Percentiles rank a stretch among this genome's conserved stretches.
Conservation (phyloP, 495 filamentous ascomycete genomes). For the Aspergillus egyptiacus region DNA sequence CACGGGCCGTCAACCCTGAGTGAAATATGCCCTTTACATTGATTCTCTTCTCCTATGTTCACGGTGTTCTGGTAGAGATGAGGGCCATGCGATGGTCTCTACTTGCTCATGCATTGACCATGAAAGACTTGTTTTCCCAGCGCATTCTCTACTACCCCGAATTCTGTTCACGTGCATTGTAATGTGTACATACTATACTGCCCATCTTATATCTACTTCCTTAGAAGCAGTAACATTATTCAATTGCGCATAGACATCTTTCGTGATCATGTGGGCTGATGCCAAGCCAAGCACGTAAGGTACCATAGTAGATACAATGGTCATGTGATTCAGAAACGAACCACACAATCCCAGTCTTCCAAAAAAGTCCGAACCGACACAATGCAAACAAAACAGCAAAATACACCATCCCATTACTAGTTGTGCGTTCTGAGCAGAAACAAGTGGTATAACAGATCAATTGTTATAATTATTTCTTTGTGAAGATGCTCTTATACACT, state of each 20-base stretch:
- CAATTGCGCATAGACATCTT: not conserved
- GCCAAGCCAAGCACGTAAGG: no score
- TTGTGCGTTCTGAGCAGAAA: no score
- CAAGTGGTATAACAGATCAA: no score
- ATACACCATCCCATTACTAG: no score
- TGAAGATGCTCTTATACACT: no score
- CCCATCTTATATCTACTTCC: not conserved
- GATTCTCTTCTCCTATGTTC: constrained; percentile 11
- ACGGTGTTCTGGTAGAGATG: constrained; percentile 14
- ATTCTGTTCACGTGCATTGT: not conserved
- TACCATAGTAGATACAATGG: no score
- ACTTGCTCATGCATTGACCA: not conserved
- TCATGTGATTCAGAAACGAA: no score
- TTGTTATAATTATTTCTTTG: no score
- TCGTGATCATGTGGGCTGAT: not conserved
- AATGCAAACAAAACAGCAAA: no score
- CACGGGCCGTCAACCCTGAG: not conserved
- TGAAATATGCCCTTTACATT: constrained; percentile 5
- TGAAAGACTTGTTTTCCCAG: constrained; percentile 10
- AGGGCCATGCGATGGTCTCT: constrained; percentile 6
- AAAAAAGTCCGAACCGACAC: no score
- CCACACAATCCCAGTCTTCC: no score
- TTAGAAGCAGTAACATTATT: not conserved
- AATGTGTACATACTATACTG: constrained; percentile 2
- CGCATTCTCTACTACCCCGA: constrained; percentile 8